Base-by-base conservation (phyloP, 2,329 filamentous ascomycete species). In the Grosmannia clavigera region DNA sequence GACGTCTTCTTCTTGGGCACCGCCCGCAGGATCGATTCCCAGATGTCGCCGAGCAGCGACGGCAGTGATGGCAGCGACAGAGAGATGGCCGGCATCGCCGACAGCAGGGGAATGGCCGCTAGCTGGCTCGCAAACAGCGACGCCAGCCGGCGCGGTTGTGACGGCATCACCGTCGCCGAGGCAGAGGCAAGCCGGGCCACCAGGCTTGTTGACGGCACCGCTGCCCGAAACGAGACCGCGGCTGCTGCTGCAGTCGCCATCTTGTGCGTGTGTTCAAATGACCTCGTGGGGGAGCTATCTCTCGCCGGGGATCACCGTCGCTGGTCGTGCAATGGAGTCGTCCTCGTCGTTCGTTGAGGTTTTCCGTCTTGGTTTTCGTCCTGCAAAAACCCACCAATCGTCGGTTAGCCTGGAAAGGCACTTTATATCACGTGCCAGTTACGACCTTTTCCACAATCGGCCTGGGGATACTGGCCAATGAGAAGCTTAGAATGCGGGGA, bases 1-100 rank as follows among this genome's bases (percentile, higher is more conserved):
- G 92, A 96, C 40, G 91, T 95, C 82, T 97, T 99, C 78, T 96
- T 97, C 81, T 99, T 99, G 5, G 94, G 94, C 19, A 97, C 94
- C 1, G 94, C 94, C 65, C 86, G 86, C 66, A 99, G 79, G 54
- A 99, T 82, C 6, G 89, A 91, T 66, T 96, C 92, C 92, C 92
- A 97, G 68, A 99, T 85, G 64, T 88, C 88, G 60, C 83, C 85
- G 27, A 96, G 75, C 40, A 67, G 53, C 5, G 81, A 81, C 6
- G 88, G 85, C 58, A 87, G 72, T 9, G 83, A 75, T 62, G 87
- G 75, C 33, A 87, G 72, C 7, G 83, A 75, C 62, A 86, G 75
- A 19, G 81, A 75, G 38, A 84, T 71, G 65, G 77, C 79, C 43
- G 43, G 16, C 43, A 46, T 19, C 12, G 14, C 3, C 58, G 78